A percentile compares a stretch with the other conserved stretches of the same genome.
Evolutionary conservation across 2,329 filamentous ascomycete genomes (phyloP).

Genomic region (Triangularia verruculosa): DNA sequence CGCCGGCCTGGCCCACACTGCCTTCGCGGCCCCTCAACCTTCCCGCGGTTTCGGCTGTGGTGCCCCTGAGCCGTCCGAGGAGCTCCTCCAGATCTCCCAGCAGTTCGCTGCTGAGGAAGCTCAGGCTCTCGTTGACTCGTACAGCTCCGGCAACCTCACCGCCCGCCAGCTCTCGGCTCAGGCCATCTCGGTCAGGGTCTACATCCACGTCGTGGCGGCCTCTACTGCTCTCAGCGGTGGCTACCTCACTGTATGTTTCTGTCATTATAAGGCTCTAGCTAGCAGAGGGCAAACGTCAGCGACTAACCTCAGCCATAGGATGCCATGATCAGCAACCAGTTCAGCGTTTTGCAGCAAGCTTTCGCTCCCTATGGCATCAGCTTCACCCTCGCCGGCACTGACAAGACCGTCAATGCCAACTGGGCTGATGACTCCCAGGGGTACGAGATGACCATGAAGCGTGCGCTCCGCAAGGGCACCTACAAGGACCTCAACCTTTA

Average conservation of each 20-base stretch:
- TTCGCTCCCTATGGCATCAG: slow-evolving; percentile 43
- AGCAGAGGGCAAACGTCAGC: not conserved
- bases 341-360: slow-evolving; percentile 44
- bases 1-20: slow-evolving; percentile 20
- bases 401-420: slow-evolving; percentile 41
- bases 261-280: not conserved
- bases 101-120: slow-evolving; percentile 27
- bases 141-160: slow-evolving; percentile 18
- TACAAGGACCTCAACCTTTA: slow-evolving; percentile 47
- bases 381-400: slow-evolving; percentile 43
- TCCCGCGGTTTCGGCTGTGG: slow-evolving; percentile 27
- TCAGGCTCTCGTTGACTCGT: slow-evolving; percentile 12
- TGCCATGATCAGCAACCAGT: slow-evolving; percentile 38
- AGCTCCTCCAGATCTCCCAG: slow-evolving; percentile 27
- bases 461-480: slow-evolving; percentile 41
- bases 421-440: slow-evolving; percentile 43
- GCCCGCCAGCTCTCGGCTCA: slow-evolving; percentile 12
- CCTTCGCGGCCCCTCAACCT: slow-evolving; percentile 16
- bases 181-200: slow-evolving; percentile 31
- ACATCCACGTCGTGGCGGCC: slow-evolving; percentile 35
- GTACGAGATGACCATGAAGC: slow-evolving; percentile 43
- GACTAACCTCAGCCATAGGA: slow-evolving; percentile 28
- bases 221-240: slow-evolving; percentile 33
- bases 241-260: slow-evolving; percentile 35
- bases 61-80: slow-evolving; percentile 27